Base-by-base conservation (phyloP, 2,329 filamentous ascomycete genomes). In the Penicillium paneum region DNA sequence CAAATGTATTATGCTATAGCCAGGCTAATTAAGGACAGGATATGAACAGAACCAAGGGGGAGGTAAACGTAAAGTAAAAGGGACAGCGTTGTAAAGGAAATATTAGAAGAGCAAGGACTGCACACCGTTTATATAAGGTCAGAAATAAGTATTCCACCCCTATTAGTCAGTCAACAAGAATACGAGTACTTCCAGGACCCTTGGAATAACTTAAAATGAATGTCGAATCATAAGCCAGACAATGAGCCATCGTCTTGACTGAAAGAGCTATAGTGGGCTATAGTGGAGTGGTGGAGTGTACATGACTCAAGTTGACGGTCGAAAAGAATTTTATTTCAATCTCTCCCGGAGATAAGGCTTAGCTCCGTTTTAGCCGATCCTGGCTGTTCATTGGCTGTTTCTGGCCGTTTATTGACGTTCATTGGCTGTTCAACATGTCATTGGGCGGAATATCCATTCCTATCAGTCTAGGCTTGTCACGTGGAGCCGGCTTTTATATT, bases 251-350 rank as follows among this genome's bases (percentile, higher is more conserved):
- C 26, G 5, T 28, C n/a, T 3, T 0, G 8, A 24, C 15, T 19
- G 3, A 31, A 31, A 42, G 35, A 64, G 56, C 56, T 62, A 19
- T 31, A 34, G 58, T 64, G 62, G 62, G 55, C 6, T 28, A 28
- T 28, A 28, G 26, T 24, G 21, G 21, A 24, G 40, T 17, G 8
- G 11, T 32, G 15, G 46, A 42, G 24, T 3, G 6, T 47, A 26
- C 46, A 59, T 64, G 62, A 64, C 3, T 64, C 61, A 64, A 10
- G 41, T 12, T 62, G 59, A 63, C 40, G 1, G 12, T 8, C 1
- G 17, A 39, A 44, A 44, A 51, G 35, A 49, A 35, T 41, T 55
- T 57, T 29, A 17, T 36, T 15, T 35, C 21, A 24, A 26, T 7
- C 17, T 5, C 31, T 21, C 11, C 36, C 59, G 62, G 62, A 64